Conservation (phyloP, 192 early-diverging fungal species). For the Oehlia diaphana region DNA sequence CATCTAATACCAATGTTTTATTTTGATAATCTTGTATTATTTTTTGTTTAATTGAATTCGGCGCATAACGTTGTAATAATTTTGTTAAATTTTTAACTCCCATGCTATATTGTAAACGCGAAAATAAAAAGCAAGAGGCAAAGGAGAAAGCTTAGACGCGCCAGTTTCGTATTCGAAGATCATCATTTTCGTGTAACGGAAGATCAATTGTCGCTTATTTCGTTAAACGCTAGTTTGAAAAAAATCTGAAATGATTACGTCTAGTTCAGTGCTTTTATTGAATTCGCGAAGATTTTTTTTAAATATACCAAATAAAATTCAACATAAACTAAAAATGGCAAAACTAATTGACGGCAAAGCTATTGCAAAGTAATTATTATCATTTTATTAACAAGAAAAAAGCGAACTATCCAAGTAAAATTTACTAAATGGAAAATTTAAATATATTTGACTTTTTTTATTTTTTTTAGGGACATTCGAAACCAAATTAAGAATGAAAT, state of each 20-base stretch:
- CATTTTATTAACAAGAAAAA: neutral
- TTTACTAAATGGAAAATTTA: neutral
- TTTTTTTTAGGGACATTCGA: conserved; percentile 61
- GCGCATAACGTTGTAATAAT: conserved; percentile 54
- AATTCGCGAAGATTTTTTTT: neutral
- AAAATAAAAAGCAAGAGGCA: neutral
- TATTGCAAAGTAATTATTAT: conserved; percentile 64
- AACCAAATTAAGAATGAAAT: conserved; percentile 70
- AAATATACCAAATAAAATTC: neutral
- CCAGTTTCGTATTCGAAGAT: too few relatives aligned
- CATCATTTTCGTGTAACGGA: too few relatives aligned
- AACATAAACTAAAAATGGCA: conserved; percentile 28
- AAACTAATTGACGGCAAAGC: conserved; percentile 78
- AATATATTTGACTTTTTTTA: neutral
- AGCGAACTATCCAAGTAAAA: too few relatives aligned
- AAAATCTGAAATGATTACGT: too few relatives aligned
- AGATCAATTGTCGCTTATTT: too few relatives aligned
- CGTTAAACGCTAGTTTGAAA: too few relatives aligned
- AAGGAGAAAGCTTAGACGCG: too few relatives aligned
- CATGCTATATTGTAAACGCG: conserved; percentile 36
- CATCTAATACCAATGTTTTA: conserved; percentile 54
- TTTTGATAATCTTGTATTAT: conserved; percentile 40
- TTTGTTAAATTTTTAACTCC: conserved; percentile 57
- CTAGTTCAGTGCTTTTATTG: too few relatives aligned
- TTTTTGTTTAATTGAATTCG: conserved; percentile 39